Evolutionary conservation across 179 eudicot genomes (phyloP).

Genomic region (Beta lomatogona): DNA sequence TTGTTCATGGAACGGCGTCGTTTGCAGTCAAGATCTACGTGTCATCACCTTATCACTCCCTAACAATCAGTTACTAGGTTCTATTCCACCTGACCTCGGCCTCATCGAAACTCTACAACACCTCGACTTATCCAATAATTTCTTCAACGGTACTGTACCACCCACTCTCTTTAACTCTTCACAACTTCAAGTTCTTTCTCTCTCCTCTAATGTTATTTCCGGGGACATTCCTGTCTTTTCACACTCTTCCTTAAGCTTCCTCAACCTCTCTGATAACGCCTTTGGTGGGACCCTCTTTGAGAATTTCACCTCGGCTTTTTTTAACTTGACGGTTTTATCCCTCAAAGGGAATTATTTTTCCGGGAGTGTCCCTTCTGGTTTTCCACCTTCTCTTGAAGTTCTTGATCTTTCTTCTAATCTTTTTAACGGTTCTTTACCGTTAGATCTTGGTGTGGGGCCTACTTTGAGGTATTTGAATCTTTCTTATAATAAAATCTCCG

Average conservation of each 20-base stretch:
- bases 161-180: slow-evolving; percentile 57
- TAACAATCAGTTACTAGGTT: slow-evolving; percentile 54
- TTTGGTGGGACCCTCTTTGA: slow-evolving; percentile 51
- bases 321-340: slow-evolving; percentile 59
- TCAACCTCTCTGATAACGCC: slow-evolving; percentile 71
- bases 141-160: slow-evolving; percentile 72
- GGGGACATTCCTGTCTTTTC: slow-evolving; percentile 55
- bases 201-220: slow-evolving; percentile 56
- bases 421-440: slow-evolving; percentile 70
- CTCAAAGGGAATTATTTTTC: slow-evolving; percentile 59
- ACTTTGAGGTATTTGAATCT: slow-evolving; percentile 53
- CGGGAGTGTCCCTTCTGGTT: slow-evolving; percentile 52
- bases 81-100: slow-evolving; percentile 67
- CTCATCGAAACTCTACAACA: slow-evolving; percentile 47
- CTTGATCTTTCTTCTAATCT: slow-evolving; percentile 76
- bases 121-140: slow-evolving; percentile 67
- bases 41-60: slow-evolving; percentile 61
- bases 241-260: slow-evolving; percentile 26
- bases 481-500: slow-evolving; percentile 66
- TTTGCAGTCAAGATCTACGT: slow-evolving; percentile 40
- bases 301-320: slow-evolving; percentile 37
- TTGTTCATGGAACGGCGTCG: slow-evolving; percentile 80
- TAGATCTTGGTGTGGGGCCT: slow-evolving; percentile 60
- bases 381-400: slow-evolving; percentile 33
- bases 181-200: slow-evolving; percentile 49